A percentile compares a stretch with the other conserved stretches of the same genome.
phyloP scores from a whole-genome alignment of 345 rosid genomes.

The Aquilaria sinensis region DNA sequence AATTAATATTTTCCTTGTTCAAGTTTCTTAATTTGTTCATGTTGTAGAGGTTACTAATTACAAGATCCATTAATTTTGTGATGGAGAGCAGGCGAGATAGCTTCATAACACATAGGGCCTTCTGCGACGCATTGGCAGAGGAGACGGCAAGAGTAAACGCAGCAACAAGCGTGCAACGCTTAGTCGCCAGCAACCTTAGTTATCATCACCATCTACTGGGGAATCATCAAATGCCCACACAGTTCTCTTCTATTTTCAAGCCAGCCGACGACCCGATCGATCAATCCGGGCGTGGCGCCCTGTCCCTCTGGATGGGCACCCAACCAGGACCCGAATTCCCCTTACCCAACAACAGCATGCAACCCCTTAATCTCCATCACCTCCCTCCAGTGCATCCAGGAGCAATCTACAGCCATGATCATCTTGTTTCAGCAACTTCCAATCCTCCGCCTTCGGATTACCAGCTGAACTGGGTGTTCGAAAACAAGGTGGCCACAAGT shows the following conservation, averaged over 20 bases:
- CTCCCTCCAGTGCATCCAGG: slow-evolving; percentile 26
- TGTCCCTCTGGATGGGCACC: slow-evolving; percentile 42
- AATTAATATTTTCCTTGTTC: background rate
- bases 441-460: slow-evolving; percentile 30
- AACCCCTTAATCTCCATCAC: slow-evolving; percentile 29
- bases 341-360: slow-evolving; percentile 20
- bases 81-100: slow-evolving; percentile 71
- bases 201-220: slow-evolving; percentile 56
- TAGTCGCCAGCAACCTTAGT: slow-evolving; percentile 17
- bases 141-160: slow-evolving; percentile 91
- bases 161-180: slow-evolving; percentile 37
- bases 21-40: slow-evolving; percentile 1
- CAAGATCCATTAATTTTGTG: background rate
- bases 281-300: slow-evolving; percentile 25
- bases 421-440: slow-evolving; percentile 18
- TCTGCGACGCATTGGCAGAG: slow-evolving; percentile 95
- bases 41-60: no score
- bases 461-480: slow-evolving; percentile 44
- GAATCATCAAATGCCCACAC: slow-evolving; percentile 36
- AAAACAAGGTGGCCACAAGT: slow-evolving; percentile 21
- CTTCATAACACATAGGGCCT: slow-evolving; percentile 95
- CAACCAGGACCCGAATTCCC: slow-evolving; percentile 21
- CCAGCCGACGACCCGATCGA: slow-evolving; percentile 30
- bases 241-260: slow-evolving; percentile 47
- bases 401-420: slow-evolving; percentile 16